phyloP scores from a whole-genome alignment of 192 early-diverging fungal genomes.

The Helicostylum pulchrum region DNA sequence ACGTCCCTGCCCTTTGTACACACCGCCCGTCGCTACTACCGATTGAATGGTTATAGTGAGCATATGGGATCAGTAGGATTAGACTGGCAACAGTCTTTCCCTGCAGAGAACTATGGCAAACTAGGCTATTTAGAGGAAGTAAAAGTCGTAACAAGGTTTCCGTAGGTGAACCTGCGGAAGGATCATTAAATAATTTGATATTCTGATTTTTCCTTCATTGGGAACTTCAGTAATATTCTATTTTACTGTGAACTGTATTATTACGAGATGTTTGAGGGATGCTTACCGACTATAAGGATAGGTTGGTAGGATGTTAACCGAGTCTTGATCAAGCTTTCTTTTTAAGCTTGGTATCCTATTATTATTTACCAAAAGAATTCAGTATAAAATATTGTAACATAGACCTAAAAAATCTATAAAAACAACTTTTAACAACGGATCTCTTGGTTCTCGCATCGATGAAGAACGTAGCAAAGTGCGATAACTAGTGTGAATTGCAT shows the following conservation, averaged over 20 bases:
- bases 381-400: too few species aligned
- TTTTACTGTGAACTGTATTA: conserved; percentile 10
- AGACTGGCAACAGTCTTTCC: conserved; percentile 47
- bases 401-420: neutral
- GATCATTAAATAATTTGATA: conserved; percentile 47
- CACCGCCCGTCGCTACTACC: conserved; percentile 77
- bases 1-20: conserved; percentile 80
- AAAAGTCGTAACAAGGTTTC: conserved; percentile 83
- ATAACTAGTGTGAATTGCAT: conserved; percentile 13
- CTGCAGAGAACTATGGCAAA: conserved; percentile 67
- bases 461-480: conserved; percentile 13
- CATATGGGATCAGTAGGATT: conserved; percentile 57
- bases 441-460: conserved; percentile 10
- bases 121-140: conserved; percentile 89
- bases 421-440: conserved; percentile 12
- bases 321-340: too few species aligned
- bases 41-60: conserved; percentile 83
- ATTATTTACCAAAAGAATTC: too few species aligned
- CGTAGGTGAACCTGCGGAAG: conserved; percentile 75
- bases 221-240: neutral
- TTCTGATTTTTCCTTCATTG: neutral
- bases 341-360: too few species aligned
- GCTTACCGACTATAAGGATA: neutral
- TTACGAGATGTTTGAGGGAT: neutral
- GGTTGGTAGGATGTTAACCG: too few species aligned